Evolutionary conservation across 1,139 yeast genomes (phyloP).

Genomic region (Casaregolazyma suthepensis): DNA sequence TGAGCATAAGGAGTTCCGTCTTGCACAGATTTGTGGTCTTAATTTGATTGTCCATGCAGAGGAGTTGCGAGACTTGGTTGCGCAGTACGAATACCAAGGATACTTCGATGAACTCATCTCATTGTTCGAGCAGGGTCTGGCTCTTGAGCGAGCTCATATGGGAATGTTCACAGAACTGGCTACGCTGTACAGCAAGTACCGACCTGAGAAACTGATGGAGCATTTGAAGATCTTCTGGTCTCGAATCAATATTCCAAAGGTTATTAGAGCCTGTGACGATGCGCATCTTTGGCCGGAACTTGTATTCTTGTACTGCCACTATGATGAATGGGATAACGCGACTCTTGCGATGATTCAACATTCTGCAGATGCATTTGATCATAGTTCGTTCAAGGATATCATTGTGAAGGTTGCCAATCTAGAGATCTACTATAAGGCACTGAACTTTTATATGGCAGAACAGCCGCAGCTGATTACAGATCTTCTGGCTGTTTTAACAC

Average conservation of each 20-base stretch:
- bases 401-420: constrained; percentile 91
- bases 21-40: constrained; percentile 98
- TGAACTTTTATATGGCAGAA: constrained; percentile 86
- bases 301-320: constrained; percentile 93
- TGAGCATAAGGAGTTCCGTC: constrained; percentile 88
- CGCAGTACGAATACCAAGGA: constrained; percentile 82
- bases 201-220: constrained; percentile 89
- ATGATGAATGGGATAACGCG: constrained; percentile 99
- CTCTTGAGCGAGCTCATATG: constrained; percentile 98
- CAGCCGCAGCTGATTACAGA: constrained; percentile 90
- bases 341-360: constrained; percentile 96
- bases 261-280: constrained; percentile 84
- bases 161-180: constrained; percentile 99
- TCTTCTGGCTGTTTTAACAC: constrained; percentile 74
- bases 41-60: constrained; percentile 96
- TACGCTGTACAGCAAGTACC: constrained; percentile 80
- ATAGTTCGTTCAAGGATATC: constrained; percentile 86
- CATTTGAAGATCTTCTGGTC: constrained; percentile 98
- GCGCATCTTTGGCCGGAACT: constrained; percentile 97
- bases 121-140: constrained; percentile 90
- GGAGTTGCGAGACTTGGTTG: constrained; percentile 85
- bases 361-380: constrained; percentile 91
- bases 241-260: constrained; percentile 96
- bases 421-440: constrained; percentile 96
- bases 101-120: constrained; percentile 88